Percentiles rank a stretch among this genome's conserved stretches.
phyloP scores from a whole-genome alignment of 345 rosid genomes.

The Adansonia digitata region DNA sequence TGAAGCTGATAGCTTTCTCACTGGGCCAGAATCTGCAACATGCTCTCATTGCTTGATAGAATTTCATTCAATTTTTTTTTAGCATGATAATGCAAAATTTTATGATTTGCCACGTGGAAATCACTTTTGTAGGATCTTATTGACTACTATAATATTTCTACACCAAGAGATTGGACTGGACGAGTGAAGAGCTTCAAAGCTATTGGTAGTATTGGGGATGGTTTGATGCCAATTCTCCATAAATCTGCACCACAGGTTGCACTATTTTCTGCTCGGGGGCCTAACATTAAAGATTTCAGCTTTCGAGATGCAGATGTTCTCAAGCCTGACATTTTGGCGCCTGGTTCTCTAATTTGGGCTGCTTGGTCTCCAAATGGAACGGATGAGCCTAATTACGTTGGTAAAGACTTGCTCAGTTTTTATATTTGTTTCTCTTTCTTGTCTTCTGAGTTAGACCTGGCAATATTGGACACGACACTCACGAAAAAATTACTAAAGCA shows the following conservation, averaged over 20 bases:
- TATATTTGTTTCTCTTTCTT: neutral
- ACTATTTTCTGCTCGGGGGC: slow-evolving; percentile 92
- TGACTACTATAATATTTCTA: slow-evolving; percentile 87
- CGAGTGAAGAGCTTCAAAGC: slow-evolving; percentile 84
- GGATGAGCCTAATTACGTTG: slow-evolving; percentile 80
- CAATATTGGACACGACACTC: too few relatives aligned
- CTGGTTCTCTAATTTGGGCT: slow-evolving; percentile 97
- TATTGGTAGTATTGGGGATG: slow-evolving; percentile 87
- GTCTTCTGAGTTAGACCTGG: too few relatives aligned
- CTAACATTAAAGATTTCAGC: slow-evolving; percentile 89
- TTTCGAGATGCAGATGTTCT: slow-evolving; percentile 98
- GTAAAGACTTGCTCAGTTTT: slow-evolving; percentile 35
- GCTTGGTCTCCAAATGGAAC: slow-evolving; percentile 99
- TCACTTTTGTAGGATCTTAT: slow-evolving; percentile 63
- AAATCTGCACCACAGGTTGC: slow-evolving; percentile 99
- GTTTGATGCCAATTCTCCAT: slow-evolving; percentile 86
- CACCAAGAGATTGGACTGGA: slow-evolving; percentile 94
- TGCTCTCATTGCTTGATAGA: neutral
- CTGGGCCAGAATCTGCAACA: neutral
- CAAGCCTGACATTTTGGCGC: slow-evolving; percentile 96
- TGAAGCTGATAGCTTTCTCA: neutral
- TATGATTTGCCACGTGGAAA: slow-evolving; percentile 15
- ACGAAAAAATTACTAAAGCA: too few relatives aligned
- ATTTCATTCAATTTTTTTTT: neutral
- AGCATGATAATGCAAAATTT: neutral